Conservation (phyloP, 305 asterid species). For the Fraxinus greggii region DNA sequence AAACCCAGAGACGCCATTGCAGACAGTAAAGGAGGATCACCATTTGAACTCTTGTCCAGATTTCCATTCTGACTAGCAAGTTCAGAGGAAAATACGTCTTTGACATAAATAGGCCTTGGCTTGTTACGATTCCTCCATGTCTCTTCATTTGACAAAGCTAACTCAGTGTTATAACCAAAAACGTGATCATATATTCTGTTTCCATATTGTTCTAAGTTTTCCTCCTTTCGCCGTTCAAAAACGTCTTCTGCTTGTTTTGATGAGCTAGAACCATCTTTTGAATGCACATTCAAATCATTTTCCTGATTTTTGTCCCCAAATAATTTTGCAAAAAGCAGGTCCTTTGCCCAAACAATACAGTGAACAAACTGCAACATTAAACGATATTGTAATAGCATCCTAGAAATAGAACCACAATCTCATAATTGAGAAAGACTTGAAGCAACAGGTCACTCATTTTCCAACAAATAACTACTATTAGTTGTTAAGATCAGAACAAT, state of each 20-base stretch:
- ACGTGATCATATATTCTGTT: constrained; percentile 93
- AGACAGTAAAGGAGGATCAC: constrained; percentile 54
- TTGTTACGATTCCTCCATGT: constrained; percentile 83
- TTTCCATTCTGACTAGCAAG: constrained; percentile 64
- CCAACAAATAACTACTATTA: constrained; percentile 3
- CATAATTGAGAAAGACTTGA: constrained; percentile 5
- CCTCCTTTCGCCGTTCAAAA: constrained; percentile 63
- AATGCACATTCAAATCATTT: constrained; percentile 82
- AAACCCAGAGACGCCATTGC: constrained; percentile 83
- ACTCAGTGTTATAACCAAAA: constrained; percentile 87
- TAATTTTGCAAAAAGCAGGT: constrained; percentile 89
- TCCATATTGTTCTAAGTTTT: constrained; percentile 71
- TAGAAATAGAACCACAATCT: neutral
- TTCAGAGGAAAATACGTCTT: constrained; percentile 57
- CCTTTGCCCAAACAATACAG: constrained; percentile 99
- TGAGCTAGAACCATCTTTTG: constrained; percentile 76
- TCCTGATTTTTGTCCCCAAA: constrained; percentile 93
- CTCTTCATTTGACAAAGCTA: constrained; percentile 87
- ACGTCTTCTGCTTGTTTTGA: constrained; percentile 67
- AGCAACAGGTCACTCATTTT: constrained; percentile 1
- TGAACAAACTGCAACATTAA: constrained; percentile 81
- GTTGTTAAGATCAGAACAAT: neutral
- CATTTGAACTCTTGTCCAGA: constrained; percentile 40
- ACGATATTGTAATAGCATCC: constrained; percentile 16
- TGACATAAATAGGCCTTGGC: constrained; percentile 80